Evolutionary conservation across 1,284 basidiomycete genomes (phyloP), one percentile per base, ranked within the genome.

Genomic region (Acaromyces ingoldii): DNA sequence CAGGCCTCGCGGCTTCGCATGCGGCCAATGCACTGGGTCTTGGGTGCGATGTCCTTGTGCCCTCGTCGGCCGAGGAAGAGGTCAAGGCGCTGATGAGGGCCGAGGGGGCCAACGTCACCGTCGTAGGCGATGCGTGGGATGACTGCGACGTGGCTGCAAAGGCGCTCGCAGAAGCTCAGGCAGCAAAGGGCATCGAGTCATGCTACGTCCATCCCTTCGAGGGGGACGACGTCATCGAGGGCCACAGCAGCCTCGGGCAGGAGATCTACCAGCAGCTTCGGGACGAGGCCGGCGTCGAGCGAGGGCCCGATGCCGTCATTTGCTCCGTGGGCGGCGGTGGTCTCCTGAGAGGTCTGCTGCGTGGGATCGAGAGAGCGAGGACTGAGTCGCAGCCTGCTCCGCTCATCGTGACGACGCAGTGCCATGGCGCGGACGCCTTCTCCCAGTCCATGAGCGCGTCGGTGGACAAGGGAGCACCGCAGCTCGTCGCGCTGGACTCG

Each of bases 141-240:
- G 42, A 47, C 21, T 64, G 60, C 13, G 53, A 63, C 28, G 21
- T 30, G 0, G 57, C 39, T 13, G 70, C 67, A 17, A 51, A 57
- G 40, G 25, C 17, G 11, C 49, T 53, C 43, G 58, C 53, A 26
- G 43, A 39, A 30, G 30, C 28, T 29, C 45, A 41, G 40, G 33
- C 40, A 40, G 51, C 34, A 1, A 39, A 41, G 39, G 59, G 62
- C 15, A 24, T 21, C n/a, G 15, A n/a, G 15, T 21, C 39, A 4
- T 42, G 28, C 7, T 73, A 73, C 36, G 55, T 69, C 1, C 71
- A 72, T 51, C 69, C 72, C 6, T 76, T 73, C 37, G 68, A 65
- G 4, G 69, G 72, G 25, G 65, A 69, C 1, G 49, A 49, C 11
- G 29, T 74, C 6, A 55, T 69, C 2, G 44, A 52, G 1, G 74